phyloP scores from a whole-genome alignment of 139 green algal genomes.

The Coelastrella sp. region DNA sequence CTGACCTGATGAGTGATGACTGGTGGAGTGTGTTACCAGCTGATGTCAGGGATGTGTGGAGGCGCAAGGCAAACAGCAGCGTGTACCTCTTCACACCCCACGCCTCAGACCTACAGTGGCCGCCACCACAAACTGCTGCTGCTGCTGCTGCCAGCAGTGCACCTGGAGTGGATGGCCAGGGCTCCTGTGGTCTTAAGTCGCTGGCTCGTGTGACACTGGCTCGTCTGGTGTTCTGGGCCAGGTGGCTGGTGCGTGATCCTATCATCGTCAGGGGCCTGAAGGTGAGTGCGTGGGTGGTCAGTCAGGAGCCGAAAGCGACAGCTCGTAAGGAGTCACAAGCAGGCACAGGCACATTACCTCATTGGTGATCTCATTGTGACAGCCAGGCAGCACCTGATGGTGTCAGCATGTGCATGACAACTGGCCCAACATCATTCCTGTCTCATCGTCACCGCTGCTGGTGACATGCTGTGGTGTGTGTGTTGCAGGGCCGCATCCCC shows the following conservation, averaged over 20 bases:
- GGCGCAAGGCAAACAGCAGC: slow-evolving; percentile 7
- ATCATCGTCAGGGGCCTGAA: slow-evolving; percentile 62
- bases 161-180: neutral
- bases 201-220: neutral
- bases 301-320: no score
- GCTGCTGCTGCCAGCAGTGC: neutral
- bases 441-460: no score
- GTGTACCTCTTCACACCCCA: slow-evolving; percentile 17
- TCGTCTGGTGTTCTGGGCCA: slow-evolving; percentile 23
- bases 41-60: neutral
- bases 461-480: no score
- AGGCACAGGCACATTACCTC: no score
- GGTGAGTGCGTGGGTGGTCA: neutral
- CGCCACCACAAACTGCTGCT: neutral
- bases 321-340: no score
- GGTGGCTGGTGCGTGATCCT: slow-evolving; percentile 62
- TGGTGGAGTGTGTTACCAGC: neutral
- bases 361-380: no score
- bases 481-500: neutral
- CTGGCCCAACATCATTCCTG: no score
- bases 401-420: no score
- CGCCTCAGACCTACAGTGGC: neutral
- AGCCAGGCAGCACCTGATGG: no score
- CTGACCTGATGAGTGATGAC: neutral
- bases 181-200: neutral